These are phyloP conservation scores for Mollisiaceae sp. DNA, from an alignment of 2,329 filamentous ascomycete species.

Conservation along the genomic window DNA sequence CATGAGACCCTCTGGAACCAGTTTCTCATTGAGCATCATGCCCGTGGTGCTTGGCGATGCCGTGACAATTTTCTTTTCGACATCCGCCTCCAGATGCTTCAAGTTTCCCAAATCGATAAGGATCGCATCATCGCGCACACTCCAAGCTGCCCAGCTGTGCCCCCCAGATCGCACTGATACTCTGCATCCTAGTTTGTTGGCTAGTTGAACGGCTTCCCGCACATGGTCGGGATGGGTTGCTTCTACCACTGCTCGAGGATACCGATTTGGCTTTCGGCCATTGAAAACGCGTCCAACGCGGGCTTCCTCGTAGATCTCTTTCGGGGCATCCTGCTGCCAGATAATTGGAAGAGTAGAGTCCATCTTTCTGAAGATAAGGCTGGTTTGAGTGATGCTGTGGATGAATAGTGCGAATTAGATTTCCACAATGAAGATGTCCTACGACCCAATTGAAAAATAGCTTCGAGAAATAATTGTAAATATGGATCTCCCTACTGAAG, in stretches of 20 bases:
- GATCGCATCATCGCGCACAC: slow-evolving; percentile 52
- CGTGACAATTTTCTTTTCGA: slow-evolving; percentile 45
- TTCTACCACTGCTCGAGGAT: slow-evolving; percentile 49
- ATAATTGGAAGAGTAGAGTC: no score
- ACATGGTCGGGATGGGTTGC: slow-evolving; percentile 46
- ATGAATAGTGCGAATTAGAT: no score
- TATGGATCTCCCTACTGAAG: no score
- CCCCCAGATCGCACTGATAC: slow-evolving; percentile 55
- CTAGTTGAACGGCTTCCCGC: slow-evolving; percentile 46
- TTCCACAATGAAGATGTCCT: no score
- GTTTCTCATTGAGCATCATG: slow-evolving; percentile 47
- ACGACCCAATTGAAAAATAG: no score
- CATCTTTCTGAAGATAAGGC: no score
- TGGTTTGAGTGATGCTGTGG: no score
- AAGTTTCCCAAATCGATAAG: slow-evolving; percentile 48
- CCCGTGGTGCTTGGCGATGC: slow-evolving; percentile 56
- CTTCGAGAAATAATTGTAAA: no score
- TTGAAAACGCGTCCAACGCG: slow-evolving; percentile 53
- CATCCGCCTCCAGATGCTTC: slow-evolving; percentile 48
- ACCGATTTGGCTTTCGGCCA: slow-evolving; percentile 46
- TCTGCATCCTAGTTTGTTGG: slow-evolving; percentile 42
- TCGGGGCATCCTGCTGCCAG: no score
- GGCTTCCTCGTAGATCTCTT: slow-evolving; percentile 48
- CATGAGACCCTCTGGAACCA: slow-evolving; percentile 43
- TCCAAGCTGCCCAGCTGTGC: slow-evolving; percentile 56